Evolutionary conservation across 139 green algal genomes (phyloP).

Genomic region (Micromonas commoda): DNA sequence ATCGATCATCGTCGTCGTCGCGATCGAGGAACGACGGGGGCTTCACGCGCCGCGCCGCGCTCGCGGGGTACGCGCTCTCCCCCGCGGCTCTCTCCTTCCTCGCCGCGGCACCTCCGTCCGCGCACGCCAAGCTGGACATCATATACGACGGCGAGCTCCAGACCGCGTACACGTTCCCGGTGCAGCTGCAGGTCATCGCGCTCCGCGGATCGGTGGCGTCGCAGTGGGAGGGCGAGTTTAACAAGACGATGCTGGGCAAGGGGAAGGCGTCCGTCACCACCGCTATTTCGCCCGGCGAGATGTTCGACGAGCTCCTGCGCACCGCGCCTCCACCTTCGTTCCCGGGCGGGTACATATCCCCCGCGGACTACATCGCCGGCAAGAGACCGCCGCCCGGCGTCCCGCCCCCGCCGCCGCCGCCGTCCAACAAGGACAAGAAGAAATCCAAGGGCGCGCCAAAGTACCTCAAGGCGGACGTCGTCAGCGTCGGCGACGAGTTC

Average conservation of each 20-base stretch:
- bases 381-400: too few relatives aligned
- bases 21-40: background rate
- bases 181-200: background rate
- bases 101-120: too few relatives aligned
- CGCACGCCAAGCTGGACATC: background rate
- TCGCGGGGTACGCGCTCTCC: background rate
- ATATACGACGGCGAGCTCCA: background rate
- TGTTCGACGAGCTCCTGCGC: background rate
- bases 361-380: too few relatives aligned
- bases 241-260: background rate
- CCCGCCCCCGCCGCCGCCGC: too few relatives aligned
- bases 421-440: slow-evolving; percentile 1
- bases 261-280: background rate
- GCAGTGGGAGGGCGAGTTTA: background rate
- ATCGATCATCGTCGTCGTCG: background rate
- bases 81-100: too few relatives aligned
- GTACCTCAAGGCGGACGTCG: slow-evolving; percentile 46
- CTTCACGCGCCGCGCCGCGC: background rate
- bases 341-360: too few relatives aligned
- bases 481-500: slow-evolving; percentile 72
- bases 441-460: background rate
- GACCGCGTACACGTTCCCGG: slow-evolving; percentile 4
- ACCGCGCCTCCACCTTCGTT: background rate
- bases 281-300: background rate
- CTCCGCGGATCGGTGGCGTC: background rate